phyloP scores from a whole-genome alignment of 2,329 filamentous ascomycete species.

The Aschersonia sp. region DNA sequence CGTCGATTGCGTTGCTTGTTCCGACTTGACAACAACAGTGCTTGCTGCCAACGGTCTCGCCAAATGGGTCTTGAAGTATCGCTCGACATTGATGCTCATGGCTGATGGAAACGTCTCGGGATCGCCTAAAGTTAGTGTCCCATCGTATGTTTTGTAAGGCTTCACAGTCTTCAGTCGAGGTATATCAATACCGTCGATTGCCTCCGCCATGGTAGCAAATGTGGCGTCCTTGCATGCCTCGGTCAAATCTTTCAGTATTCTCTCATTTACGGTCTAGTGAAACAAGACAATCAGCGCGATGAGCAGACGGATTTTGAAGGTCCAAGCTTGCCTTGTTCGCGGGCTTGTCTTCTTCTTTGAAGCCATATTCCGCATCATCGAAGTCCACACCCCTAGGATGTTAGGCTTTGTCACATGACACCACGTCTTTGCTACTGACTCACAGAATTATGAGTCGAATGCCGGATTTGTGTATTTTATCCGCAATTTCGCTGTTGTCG shows the following conservation, averaged over 20 bases:
- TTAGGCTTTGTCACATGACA: background rate
- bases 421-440: constrained; percentile 17
- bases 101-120: constrained; percentile 58
- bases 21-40: constrained; percentile 50
- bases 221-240: constrained; percentile 53
- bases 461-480: constrained; percentile 58
- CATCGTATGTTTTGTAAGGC: constrained; percentile 68
- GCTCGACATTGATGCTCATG: constrained; percentile 72
- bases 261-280: constrained; percentile 47
- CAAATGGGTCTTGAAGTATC: constrained; percentile 76
- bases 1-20: constrained; percentile 35
- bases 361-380: constrained; percentile 77
- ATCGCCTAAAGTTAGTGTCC: constrained; percentile 67
- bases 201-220: constrained; percentile 77
- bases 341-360: constrained; percentile 82
- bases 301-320: constrained; percentile 4
- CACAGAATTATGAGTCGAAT: constrained; percentile 73
- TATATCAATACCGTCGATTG: constrained; percentile 63
- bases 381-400: constrained; percentile 69
- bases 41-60: constrained; percentile 64
- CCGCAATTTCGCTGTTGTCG: constrained; percentile 53
- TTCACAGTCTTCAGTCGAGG: constrained; percentile 65
- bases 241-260: constrained; percentile 46
- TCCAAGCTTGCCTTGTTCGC: constrained; percentile 41
- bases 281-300: too few species aligned